A percentile compares a stretch with the other conserved stretches of the same genome.
Evolutionary conservation across 768 basidiomycete genomes (phyloP).

Genomic region (Leccinum truebloodii): DNA sequence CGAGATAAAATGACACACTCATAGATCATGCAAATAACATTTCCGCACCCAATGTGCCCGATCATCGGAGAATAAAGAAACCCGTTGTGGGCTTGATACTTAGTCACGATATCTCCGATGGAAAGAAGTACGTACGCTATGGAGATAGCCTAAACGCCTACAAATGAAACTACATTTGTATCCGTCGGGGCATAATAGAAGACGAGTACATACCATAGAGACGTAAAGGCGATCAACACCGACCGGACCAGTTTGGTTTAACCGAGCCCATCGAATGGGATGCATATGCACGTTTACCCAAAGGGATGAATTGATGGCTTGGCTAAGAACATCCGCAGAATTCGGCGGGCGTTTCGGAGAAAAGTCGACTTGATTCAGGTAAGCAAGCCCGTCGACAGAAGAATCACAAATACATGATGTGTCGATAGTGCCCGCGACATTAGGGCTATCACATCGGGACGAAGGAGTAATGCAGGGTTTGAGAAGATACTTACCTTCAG

Average conservation of each 20-base stretch:
- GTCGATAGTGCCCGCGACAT: neutral
- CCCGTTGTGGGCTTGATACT: conserved; percentile 6
- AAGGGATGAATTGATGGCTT: neutral
- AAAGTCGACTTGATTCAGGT: conserved; percentile 2
- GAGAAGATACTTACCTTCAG: conserved; percentile 12
- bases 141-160: conserved; percentile 16
- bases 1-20: conserved; percentile 24
- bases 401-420: conserved; percentile 1
- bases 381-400: conserved; percentile 3
- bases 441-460: conserved; percentile 25
- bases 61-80: conserved; percentile 20
- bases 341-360: conserved; percentile 9
- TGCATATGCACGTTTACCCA: conserved; percentile 3
- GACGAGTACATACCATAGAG: conserved; percentile 9
- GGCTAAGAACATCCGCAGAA: conserved; percentile 6
- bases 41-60: conserved; percentile 15
- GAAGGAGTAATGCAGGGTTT: conserved; percentile 7
- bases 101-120: conserved; percentile 12
- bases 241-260: neutral
- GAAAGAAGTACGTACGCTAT: conserved; percentile 19
- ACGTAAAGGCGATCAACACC: conserved; percentile 18
- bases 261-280: neutral
- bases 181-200: conserved; percentile 8
- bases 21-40: conserved; percentile 17
- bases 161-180: conserved; percentile 8